Percentiles rank a stretch among this genome's conserved stretches.
Conservation (phyloP, 2,329 filamentous ascomycete species). For the Aureobasidium sp. region DNA sequence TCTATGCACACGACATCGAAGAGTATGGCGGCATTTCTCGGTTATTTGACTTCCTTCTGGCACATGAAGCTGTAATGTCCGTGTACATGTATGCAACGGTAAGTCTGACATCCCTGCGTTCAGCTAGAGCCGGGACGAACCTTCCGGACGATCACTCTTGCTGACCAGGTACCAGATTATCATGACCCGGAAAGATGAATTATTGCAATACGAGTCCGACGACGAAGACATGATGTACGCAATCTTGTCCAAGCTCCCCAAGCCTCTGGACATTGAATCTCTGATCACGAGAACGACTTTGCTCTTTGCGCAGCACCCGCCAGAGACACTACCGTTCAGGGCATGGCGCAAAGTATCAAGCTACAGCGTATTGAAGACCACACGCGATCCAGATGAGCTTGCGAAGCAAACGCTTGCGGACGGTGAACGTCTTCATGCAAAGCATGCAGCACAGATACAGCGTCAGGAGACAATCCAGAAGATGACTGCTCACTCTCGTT, state of each 20-base stretch:
- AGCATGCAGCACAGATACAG: constrained; percentile 65
- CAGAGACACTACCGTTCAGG: constrained; percentile 55
- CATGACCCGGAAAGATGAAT: constrained; percentile 68
- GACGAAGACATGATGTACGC: constrained; percentile 91
- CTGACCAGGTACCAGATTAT: constrained; percentile 53
- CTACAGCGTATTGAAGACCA: constrained; percentile 81
- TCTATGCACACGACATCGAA: constrained; percentile 95
- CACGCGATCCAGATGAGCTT: constrained; percentile 47
- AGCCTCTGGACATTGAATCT: constrained; percentile 69
- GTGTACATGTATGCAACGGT: constrained; percentile 80
- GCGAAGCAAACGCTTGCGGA: constrained; percentile 55
- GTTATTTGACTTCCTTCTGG: constrained; percentile 86
- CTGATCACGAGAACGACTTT: constrained; percentile 60
- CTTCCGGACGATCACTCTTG: not conserved
- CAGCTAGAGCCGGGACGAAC: not conserved
- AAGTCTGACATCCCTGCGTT: constrained; percentile 17
- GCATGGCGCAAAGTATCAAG: constrained; percentile 67
- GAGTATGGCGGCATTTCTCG: constrained; percentile 82
- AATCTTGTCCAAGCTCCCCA: constrained; percentile 78
- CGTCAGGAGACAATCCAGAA: constrained; percentile 55
- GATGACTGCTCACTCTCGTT: constrained; percentile 31
- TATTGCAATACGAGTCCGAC: constrained; percentile 68
- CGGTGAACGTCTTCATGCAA: constrained; percentile 60
- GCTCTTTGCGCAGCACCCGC: constrained; percentile 62
- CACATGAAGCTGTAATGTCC: constrained; percentile 77